Evolutionary conservation across 2,329 filamentous ascomycete species (phyloP).

Genomic region (Colletotrichum tropicicola): DNA sequence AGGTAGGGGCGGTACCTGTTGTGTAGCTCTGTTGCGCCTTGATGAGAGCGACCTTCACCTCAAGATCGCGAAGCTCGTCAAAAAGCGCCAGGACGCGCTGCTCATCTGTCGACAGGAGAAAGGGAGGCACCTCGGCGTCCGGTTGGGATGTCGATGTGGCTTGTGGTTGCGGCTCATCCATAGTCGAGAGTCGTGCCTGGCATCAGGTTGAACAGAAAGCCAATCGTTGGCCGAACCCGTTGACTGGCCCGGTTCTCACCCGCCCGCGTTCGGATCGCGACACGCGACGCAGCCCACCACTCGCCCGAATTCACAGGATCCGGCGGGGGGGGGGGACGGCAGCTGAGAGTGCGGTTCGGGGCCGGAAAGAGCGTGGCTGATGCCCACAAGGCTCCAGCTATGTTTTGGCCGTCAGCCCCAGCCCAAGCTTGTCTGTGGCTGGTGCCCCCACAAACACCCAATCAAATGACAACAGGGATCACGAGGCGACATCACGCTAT

Average conservation of each 20-base stretch:
- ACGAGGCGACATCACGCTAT: slow-evolving; percentile 32
- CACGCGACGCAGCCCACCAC: slow-evolving; percentile 9
- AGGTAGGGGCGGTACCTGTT: slow-evolving; percentile 38
- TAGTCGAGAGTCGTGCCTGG: slow-evolving; percentile 25
- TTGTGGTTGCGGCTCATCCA: slow-evolving; percentile 34
- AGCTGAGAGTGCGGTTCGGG: background rate
- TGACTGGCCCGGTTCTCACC: background rate
- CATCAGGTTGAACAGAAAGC: background rate
- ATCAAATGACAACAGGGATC: slow-evolving; percentile 28
- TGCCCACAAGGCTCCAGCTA: too few species aligned
- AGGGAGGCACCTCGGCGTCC: slow-evolving; percentile 46
- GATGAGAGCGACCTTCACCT: slow-evolving; percentile 76
- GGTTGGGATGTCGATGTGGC: slow-evolving; percentile 16
- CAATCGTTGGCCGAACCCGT: background rate
- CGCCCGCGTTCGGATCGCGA: slow-evolving; percentile 16
- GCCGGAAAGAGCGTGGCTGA: slow-evolving; percentile 11
- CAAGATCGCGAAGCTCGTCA: slow-evolving; percentile 75
- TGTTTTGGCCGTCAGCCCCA: background rate
- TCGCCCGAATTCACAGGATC: too few species aligned
- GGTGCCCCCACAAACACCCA: background rate
- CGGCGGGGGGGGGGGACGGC: background rate
- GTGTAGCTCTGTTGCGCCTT: slow-evolving; percentile 53
- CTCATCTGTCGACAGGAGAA: slow-evolving; percentile 73
- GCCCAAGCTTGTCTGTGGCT: slow-evolving; percentile 11
- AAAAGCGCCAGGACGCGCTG: slow-evolving; percentile 73